Evolutionary conservation across 208 protist genomes (phyloP).

Genomic region (Eutreptiella sp.): DNA sequence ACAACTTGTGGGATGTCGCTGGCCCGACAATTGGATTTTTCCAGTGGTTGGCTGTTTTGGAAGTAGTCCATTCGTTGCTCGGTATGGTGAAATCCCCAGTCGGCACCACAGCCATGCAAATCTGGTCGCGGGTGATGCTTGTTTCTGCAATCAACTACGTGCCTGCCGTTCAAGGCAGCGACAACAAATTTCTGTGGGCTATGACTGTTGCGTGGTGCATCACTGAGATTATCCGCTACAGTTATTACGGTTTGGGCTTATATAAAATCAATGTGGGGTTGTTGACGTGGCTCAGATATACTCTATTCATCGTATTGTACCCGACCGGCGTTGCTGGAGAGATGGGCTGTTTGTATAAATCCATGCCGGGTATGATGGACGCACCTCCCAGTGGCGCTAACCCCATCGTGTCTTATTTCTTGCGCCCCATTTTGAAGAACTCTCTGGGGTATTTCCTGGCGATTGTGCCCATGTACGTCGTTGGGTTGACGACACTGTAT

Average conservation of each 20-base stretch:
- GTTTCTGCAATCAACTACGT: conserved; percentile 65
- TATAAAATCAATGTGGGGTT: conserved; percentile 28
- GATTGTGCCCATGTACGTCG: conserved; percentile 59
- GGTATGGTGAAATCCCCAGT: conserved; percentile 66
- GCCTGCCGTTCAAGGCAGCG: conserved; percentile 44
- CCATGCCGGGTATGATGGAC: too few relatives aligned
- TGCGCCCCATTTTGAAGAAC: conserved; percentile 69
- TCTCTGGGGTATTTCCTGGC: conserved; percentile 67
- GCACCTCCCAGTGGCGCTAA: conserved; percentile 56
- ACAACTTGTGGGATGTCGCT: conserved; percentile 32
- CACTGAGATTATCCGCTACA: conserved; percentile 76
- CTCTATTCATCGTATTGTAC: conserved; percentile 77
- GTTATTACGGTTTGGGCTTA: conserved; percentile 65
- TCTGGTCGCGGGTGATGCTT: conserved; percentile 68
- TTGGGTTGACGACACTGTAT: conserved; percentile 75
- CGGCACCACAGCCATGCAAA: conserved; percentile 68
- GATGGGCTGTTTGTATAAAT: conserved; percentile 63
- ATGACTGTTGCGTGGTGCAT: conserved; percentile 72
- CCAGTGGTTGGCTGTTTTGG: conserved; percentile 67
- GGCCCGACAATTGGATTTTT: conserved; percentile 55
- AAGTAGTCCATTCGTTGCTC: conserved; percentile 66
- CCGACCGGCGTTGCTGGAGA: conserved; percentile 75
- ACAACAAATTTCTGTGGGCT: conserved; percentile 50
- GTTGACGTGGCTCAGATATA: conserved; percentile 77
- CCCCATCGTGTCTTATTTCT: conserved; percentile 54